These are phyloP conservation scores for Sphaerosporella brunnea DNA, from an alignment of 495 filamentous ascomycete genomes.

Conservation along the genomic window DNA sequence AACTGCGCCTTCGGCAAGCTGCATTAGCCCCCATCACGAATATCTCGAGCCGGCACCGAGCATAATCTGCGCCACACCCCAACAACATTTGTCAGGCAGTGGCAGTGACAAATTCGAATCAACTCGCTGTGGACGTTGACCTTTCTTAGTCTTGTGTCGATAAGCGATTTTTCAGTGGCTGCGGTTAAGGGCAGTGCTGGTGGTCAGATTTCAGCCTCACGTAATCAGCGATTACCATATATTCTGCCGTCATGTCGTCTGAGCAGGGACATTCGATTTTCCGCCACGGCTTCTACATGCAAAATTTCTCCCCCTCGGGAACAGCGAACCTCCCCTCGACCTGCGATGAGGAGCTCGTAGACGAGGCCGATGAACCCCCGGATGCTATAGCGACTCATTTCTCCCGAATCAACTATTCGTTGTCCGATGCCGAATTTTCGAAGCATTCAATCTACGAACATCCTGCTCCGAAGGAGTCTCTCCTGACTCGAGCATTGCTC, in stretches of 20 bases:
- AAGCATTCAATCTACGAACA: constrained; percentile 18
- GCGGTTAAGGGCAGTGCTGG: too few species aligned
- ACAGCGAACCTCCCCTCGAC: constrained; percentile 21
- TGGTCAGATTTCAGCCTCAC: too few species aligned
- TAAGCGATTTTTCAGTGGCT: too few species aligned
- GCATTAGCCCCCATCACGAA: too few species aligned
- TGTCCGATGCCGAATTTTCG: constrained; percentile 14
- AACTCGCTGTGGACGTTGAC: too few species aligned
- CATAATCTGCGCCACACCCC: too few species aligned
- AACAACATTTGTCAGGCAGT: too few species aligned
- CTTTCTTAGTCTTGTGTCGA: too few species aligned
- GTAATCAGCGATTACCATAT: constrained; percentile 2
- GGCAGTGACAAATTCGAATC: too few species aligned
- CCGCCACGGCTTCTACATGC: constrained; percentile 16
- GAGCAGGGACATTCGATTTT: constrained; percentile 5
- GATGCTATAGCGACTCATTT: constrained; percentile 9
- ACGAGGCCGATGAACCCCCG: constrained; percentile 25
- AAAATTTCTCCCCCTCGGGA: constrained; percentile 22
- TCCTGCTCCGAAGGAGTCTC: constrained; percentile 35
- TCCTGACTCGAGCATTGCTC: constrained; percentile 63
- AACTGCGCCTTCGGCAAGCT: too few species aligned
- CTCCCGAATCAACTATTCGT: neutral
- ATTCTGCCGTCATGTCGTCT: constrained; percentile 6
- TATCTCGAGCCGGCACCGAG: too few species aligned
- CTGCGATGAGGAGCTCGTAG: constrained; percentile 24